Conservation (phyloP, 2,329 filamentous ascomycete species). For the Calonectria crousiana region DNA sequence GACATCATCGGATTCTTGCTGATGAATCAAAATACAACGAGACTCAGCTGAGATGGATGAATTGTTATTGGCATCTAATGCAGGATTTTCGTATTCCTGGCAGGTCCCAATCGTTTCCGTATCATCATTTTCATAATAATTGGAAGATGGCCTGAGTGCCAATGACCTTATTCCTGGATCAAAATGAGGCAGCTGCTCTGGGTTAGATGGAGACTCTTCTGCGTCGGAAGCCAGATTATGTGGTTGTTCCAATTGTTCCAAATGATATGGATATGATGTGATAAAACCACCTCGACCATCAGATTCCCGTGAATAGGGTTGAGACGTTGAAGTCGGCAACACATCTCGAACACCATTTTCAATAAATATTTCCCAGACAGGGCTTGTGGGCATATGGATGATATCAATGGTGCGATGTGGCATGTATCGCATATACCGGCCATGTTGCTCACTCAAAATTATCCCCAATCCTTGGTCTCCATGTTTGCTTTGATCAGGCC, state of each 20-base stretch:
- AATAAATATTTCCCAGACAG: background rate
- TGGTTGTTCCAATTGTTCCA: background rate
- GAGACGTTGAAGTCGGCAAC: no score
- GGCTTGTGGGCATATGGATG: background rate
- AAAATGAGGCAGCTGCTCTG: background rate
- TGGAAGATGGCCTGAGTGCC: background rate
- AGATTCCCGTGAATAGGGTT: no score
- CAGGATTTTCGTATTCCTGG: background rate
- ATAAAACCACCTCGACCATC: background rate
- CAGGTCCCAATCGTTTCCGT: background rate
- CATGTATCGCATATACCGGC: background rate
- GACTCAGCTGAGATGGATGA: accelerated
- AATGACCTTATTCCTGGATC: background rate
- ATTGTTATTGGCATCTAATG: background rate
- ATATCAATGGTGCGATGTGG: background rate
- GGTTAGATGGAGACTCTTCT: background rate
- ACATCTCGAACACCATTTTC: no score
- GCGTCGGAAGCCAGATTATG: background rate
- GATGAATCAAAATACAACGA: background rate
- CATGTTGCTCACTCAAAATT: background rate
- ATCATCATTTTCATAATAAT: background rate
- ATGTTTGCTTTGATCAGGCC: background rate
- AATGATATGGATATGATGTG: no score
- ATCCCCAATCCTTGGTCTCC: background rate
- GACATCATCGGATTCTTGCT: background rate